Evolutionary conservation across 441 rosid genomes (phyloP), one percentile per base, ranked within the genome.

Genomic region (Gossypium laxum): DNA sequence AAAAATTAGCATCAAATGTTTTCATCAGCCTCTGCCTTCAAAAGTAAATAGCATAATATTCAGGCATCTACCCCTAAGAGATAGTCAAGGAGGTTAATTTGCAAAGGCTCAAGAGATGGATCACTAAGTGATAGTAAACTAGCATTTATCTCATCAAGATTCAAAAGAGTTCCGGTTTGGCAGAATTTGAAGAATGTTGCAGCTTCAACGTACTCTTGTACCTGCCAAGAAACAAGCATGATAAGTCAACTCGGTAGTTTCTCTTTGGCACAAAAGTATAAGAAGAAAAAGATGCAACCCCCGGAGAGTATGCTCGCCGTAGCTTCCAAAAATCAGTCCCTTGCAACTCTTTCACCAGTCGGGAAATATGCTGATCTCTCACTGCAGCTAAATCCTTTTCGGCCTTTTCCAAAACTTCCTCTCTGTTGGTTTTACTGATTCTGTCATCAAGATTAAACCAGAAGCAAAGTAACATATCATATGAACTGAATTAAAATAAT

Each of bases 261-360:
- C 38, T 7, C 47, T 45, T 60, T 34, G 69, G 61, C 52, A 64
- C 51, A 14, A 55, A 28, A 54, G 24, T 19, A 59, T 4, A 72
- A 70, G 71, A 64, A 70, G 68, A 71, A 2, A 52, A 47, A 50
- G 60, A 76, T 48, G 58, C 77, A 68, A 78, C 98, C 91, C 97
- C 97, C 0, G 97, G 97, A 73, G 94, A 89, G 79, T 90, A 91
- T 62, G 97, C 93, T 34, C 93, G 82, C 69, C 98, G 78, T 18
- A 93, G 87, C 86, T 89, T 93, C 98, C 98, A 93, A 70, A 91
- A 90, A 72, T 90, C 97, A 71, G 89, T 85, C 55, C 98, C 98
- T 76, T 79, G 90, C 75, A 90, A 79, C 70, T 93, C 98, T 81
- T 87, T 90, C 76, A 85, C 86, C 74, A 93, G 81, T 69, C 83